These are phyloP conservation scores for Mycothermus thermophilus DNA, from an alignment of 495 filamentous ascomycete genomes.

Conservation along the genomic window DNA sequence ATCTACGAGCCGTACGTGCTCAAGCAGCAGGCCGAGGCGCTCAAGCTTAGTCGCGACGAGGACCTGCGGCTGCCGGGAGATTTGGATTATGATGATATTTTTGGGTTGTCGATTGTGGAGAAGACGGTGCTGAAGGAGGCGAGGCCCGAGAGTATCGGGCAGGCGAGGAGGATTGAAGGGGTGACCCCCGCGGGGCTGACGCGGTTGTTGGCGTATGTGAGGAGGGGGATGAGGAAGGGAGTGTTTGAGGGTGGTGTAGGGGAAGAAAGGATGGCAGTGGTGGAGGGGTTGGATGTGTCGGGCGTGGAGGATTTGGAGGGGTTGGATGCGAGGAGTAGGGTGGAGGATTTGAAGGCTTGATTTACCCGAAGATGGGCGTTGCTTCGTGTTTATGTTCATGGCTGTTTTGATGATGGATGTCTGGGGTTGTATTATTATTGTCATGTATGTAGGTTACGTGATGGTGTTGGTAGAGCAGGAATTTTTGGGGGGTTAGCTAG, in stretches of 20 bases:
- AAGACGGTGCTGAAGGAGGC: slow-evolving; percentile 50
- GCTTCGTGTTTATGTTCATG: too few species aligned
- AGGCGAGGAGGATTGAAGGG: slow-evolving; percentile 80
- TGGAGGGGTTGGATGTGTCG: slow-evolving; percentile 15
- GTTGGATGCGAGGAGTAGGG: slow-evolving; percentile 27
- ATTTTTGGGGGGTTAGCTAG: too few species aligned
- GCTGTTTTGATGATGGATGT: not conserved
- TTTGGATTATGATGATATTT: slow-evolving; percentile 59
- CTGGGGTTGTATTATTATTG: not conserved
- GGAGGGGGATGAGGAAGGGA: slow-evolving; percentile 7
- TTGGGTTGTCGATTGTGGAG: slow-evolving; percentile 69
- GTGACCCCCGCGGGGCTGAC: slow-evolving; percentile 48
- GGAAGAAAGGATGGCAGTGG: slow-evolving; percentile 4
- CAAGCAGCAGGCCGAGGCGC: slow-evolving; percentile 50
- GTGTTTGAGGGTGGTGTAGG: not conserved
- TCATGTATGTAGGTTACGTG: too few species aligned
- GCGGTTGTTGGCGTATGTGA: slow-evolving; percentile 40
- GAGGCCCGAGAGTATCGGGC: slow-evolving; percentile 69
- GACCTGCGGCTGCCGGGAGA: slow-evolving; percentile 55
- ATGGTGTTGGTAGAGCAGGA: too few species aligned
- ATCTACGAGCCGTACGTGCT: slow-evolving; percentile 73
- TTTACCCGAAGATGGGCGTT: too few species aligned
- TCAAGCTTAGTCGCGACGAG: slow-evolving; percentile 62
- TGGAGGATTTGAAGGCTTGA: slow-evolving; percentile 20
- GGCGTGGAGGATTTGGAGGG: slow-evolving; percentile 21